Percentiles rank a stretch among this genome's conserved stretches.
phyloP scores from a whole-genome alignment of 2,329 filamentous ascomycete genomes.

The Dryadomyces sulphureus region DNA sequence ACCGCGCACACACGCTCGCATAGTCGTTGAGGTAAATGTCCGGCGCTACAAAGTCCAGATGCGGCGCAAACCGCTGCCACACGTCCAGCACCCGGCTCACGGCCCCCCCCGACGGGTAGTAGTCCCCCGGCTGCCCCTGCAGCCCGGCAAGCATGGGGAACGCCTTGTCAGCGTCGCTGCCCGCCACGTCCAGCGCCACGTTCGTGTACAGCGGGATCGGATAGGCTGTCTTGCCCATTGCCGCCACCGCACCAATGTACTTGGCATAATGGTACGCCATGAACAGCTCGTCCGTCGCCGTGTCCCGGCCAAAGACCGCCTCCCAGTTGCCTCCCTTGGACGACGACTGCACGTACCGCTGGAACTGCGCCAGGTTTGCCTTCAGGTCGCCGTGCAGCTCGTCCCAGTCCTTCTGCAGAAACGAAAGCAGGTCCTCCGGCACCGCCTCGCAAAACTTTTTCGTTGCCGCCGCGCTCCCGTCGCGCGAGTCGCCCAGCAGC shows the following conservation, averaged over 20 bases:
- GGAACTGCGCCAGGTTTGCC: background rate
- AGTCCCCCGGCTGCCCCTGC: conserved; percentile 14
- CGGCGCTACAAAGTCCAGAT: conserved; percentile 29
- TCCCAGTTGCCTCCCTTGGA: conserved; percentile 12
- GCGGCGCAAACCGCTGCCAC: conserved; percentile 26
- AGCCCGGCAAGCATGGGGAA: conserved; percentile 16
- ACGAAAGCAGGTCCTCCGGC: conserved; percentile 5
- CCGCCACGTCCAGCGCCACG: conserved; percentile 15
- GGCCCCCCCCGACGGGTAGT: conserved; percentile 32
- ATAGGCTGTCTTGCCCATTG: conserved; percentile 20
- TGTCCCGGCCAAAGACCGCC: conserved; percentile 15
- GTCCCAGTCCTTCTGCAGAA: conserved; percentile 5
- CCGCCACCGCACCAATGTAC: conserved; percentile 19
- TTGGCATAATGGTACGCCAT: conserved; percentile 21
- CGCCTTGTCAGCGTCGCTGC: conserved; percentile 15
- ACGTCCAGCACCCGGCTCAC: conserved; percentile 26
- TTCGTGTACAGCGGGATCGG: conserved; percentile 20
- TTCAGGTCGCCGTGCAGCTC: background rate
- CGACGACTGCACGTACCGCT: background rate
- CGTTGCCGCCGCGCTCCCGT: conserved; percentile 26
- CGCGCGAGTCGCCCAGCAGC: conserved; percentile 34
- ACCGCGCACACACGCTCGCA: conserved; percentile 12
- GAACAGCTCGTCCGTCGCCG: conserved; percentile 19
- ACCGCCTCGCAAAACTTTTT: conserved; percentile 21
- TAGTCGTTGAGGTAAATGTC: conserved; percentile 28